Base-by-base conservation (phyloP, 768 basidiomycete species). In the Cystofilobasidium capitatum region DNA sequence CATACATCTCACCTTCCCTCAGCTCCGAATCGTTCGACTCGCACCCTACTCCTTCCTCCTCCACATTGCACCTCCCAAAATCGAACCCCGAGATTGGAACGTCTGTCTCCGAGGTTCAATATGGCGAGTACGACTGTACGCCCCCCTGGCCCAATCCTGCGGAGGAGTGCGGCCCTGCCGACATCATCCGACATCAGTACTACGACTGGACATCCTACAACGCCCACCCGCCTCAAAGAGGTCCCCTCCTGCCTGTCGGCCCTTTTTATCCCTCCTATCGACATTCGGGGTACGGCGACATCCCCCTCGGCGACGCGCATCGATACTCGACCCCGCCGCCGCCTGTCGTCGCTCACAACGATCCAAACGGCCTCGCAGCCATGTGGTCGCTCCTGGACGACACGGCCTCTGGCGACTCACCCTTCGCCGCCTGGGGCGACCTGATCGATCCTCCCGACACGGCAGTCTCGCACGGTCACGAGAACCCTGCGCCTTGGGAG, bases 371-470 rank as follows among this genome's bases (percentile, higher is more conserved):
- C 26, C 51, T 55, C 51, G 51, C 51, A 8, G 51, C 51, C 13
- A 55, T 55, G 51, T 55, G 51, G 51, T 55, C 29, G 29, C 51
- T 55, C 29, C 51, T 55, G 3, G 51, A 55, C 51, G 51, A 55
- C 51, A 2, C 51, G 51, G 17, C 29, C 47, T 49, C 47, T n/a
- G n/a, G n/a, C n/a, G 3, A 33, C 51, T 42, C 10, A 10, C 10
- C 10, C 10, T 42, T 42, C 40, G 40, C 40, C 40, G 40, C n/a
- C n/a, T n/a, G n/a, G n/a, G n/a, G n/a, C n/a, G n/a, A n/a, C n/a
- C n/a, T n/a, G n/a, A n/a, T n/a, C n/a, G n/a, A n/a, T n/a, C n/a
- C n/a, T n/a, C n/a, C n/a, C n/a, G n/a, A n/a, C n/a, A n/a, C n/a
- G n/a, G n/a, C n/a, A n/a, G n/a, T n/a, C n/a, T n/a, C n/a, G n/a